phyloP scores from a whole-genome alignment of 2,329 filamentous ascomycete species.

The Tympanopsis confertula region DNA sequence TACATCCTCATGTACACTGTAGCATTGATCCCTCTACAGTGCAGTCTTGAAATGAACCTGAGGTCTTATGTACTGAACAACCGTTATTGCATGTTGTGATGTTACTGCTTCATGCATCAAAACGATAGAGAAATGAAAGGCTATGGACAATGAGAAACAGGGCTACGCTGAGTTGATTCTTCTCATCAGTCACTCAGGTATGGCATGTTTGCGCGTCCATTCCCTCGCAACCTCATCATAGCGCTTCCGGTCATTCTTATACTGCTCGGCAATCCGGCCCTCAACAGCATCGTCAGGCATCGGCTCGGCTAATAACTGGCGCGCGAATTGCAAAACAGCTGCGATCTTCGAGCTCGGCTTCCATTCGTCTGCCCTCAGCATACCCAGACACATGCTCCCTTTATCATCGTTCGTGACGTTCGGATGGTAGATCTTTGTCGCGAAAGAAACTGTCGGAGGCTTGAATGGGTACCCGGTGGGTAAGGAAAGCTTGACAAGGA shows the following conservation, averaged over 20 bases:
- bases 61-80: too few relatives aligned
- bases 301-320: conserved; percentile 52
- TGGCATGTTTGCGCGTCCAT: conserved; percentile 57
- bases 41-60: too few relatives aligned
- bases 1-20: too few relatives aligned
- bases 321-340: conserved; percentile 52
- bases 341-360: conserved; percentile 61
- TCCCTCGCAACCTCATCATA: conserved; percentile 58
- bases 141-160: background rate
- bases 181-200: background rate
- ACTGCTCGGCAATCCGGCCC: conserved; percentile 55
- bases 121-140: background rate
- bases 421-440: conserved; percentile 66
- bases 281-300: conserved; percentile 65
- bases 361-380: conserved; percentile 61
- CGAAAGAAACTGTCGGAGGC: conserved; percentile 56
- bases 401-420: conserved; percentile 66
- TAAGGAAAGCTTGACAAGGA: conserved; percentile 52
- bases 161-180: background rate
- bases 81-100: too few relatives aligned
- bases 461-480: conserved; percentile 68
- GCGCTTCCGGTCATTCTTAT: conserved; percentile 46
- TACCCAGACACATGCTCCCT: conserved; percentile 63
- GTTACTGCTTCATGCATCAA: background rate
- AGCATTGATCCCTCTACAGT: too few relatives aligned